Base-by-base conservation (phyloP, 495 filamentous ascomycete species). In the Penicillium roqueforti region DNA sequence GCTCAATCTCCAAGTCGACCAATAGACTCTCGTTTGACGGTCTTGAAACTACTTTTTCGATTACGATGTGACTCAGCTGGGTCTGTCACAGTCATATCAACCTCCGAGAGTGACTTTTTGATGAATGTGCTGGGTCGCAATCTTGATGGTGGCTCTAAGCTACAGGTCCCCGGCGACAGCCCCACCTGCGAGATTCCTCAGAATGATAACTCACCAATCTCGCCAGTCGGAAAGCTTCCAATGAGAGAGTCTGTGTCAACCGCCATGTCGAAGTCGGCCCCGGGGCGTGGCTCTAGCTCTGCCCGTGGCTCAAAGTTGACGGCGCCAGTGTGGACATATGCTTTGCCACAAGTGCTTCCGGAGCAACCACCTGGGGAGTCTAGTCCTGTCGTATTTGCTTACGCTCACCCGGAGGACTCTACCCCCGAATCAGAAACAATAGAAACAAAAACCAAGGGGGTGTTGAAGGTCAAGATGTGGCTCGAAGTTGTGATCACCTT, bases 11-110 rank as follows among this genome's bases (percentile, higher is more conserved):
- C 62, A 7, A 67, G 71, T 29, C 67, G 74, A 14, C 65, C 74
- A 36, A 73, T 79, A 8, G 86, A 89, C 68, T 83, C 89, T 41
- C 87, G 90, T 10, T 72, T 97, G 22, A 86, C 84, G 9, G 86
- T 87, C 4, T 81, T 96, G 74, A 95, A 90, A 60, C 70, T 96
- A 40, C 75, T 97, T 6, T 91, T 93, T 62, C 83, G 92, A 19
- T 72, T 97, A 18, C 81, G 92, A 45, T 88, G 89, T 25, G 88
- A 96, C 64, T 87, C 83, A 28, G 80, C 84, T 14, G 79, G 89
- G 42, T 80, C 82, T 31, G 78, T 97, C 4, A 86, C 84, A 38
- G 70, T 96, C 25, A 78, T 82, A 2, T 68, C 79, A 7, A 76
- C 77, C 7, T 79, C 81, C 0, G 90, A 95, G 58, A 83, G 80